Base-by-base conservation (phyloP, 2,329 filamentous ascomycete genomes). In the Aspergillus transmontanensis region DNA sequence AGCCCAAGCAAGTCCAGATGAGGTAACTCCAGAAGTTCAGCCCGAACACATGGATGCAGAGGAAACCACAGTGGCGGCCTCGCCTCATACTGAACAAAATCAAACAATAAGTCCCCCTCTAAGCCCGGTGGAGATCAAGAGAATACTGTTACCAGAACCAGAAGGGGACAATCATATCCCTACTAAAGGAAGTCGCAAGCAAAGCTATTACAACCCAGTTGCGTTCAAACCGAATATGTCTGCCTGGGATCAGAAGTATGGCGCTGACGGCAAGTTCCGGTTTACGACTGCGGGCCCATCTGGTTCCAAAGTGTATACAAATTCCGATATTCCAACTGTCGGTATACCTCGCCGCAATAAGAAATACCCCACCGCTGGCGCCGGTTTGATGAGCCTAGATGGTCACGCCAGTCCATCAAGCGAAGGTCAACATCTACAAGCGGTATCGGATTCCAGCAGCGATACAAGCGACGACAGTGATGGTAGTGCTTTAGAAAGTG, bases 241-340 rank as follows among this genome's bases (percentile, higher is more conserved):
- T 45, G 68, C 79, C 28, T 81, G 83, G 60, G 83, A 86, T 69
- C 76, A 82, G 26, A 87, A 86, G 68, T 88, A 88, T 73, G 77
- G 79, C 46, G 63, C 76, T 53, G 73, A 79, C 36, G 84, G 83
- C 10, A 82, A 80, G 55, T 86, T 80, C 62, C 78, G 76, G 68
- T 80, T 81, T 53, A 64, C 69, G 21, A 58, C 67, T 36, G 61
- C 65, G 11, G 60, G 53, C 4, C 54, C 61, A 12, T 50, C 30
- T 10, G 43, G 64, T 16, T 59, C 46, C 6, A 61, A 59, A n/a
- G 64, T 64, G 28, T 50, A 58, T 1, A 45, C 53, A 21, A 58
- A 55, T 43, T 54, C 62, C 39, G 66, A 71, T 16, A 80, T 80
- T 53, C 78, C 78, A 30, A 80, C 73, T 5, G 72, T 80, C 50